phyloP scores from a whole-genome alignment of 331 rosid species.

The Quercus tomentella region DNA sequence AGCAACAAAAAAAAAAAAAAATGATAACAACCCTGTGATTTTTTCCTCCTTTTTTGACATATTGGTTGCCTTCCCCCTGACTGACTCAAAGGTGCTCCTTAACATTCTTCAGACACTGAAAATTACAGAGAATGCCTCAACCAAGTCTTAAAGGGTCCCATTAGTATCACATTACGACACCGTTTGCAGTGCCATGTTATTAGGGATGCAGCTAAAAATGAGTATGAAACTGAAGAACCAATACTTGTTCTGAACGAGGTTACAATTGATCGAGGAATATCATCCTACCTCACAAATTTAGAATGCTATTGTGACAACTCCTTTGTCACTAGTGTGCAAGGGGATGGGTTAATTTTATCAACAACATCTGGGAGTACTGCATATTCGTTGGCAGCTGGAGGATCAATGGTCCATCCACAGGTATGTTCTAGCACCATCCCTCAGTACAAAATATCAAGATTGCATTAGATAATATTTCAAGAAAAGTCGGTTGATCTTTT shows the following conservation, averaged over 20 bases:
- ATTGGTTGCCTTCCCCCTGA: conserved; percentile 4
- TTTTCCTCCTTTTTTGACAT: background rate
- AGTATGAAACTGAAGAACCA: conserved; percentile 83
- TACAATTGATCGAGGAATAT: conserved; percentile 95
- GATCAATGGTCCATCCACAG: conserved; percentile 99
- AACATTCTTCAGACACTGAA: conserved; percentile 78
- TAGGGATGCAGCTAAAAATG: conserved; percentile 74
- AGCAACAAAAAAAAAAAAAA: too few species aligned
- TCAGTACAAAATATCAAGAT: background rate
- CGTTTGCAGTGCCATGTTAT: conserved; percentile 79
- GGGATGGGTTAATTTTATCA: conserved; percentile 89
- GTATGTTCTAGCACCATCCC: conserved; percentile 35
- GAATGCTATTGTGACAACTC: conserved; percentile 93
- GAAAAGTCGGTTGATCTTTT: background rate
- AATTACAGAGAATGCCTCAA: conserved; percentile 73
- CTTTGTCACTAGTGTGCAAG: conserved; percentile 93
- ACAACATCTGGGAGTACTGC: conserved; percentile 99
- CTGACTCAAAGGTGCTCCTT: conserved; percentile 40
- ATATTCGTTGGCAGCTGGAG: conserved; percentile 97
- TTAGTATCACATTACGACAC: conserved; percentile 80
- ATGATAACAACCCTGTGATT: background rate
- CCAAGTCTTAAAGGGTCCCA: conserved; percentile 81
- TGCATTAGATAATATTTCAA: background rate
- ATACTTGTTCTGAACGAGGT: conserved; percentile 88
- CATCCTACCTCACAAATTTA: conserved; percentile 87